Conservation (phyloP, 495 filamentous ascomycete species). For the Aspergillus bridgeri region DNA sequence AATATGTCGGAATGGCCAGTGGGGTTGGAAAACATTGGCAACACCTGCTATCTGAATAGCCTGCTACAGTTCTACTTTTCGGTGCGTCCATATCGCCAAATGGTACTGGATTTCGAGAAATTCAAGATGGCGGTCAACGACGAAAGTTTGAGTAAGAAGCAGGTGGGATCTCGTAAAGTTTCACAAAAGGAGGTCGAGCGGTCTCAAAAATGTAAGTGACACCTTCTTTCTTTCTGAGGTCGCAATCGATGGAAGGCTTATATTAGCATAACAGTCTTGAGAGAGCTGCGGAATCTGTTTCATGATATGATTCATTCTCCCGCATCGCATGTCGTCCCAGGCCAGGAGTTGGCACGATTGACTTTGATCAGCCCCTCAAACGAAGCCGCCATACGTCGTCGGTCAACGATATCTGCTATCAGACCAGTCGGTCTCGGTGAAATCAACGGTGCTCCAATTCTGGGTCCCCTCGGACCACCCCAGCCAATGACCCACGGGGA, state of each 20-base stretch:
- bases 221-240: not conserved
- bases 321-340: conserved; percentile 57
- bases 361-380: conserved; percentile 64
- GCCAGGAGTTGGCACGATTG: conserved; percentile 76
- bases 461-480: conserved; percentile 50
- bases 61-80: conserved; percentile 94
- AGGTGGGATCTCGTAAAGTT: conserved; percentile 62
- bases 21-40: conserved; percentile 88
- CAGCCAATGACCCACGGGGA: conserved; percentile 23
- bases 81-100: conserved; percentile 73
- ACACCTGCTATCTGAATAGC: conserved; percentile 98
- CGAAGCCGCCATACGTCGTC: conserved; percentile 54
- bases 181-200: conserved; percentile 59
- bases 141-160: conserved; percentile 55
- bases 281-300: conserved; percentile 72
- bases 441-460: conserved; percentile 48
- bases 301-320: conserved; percentile 60
- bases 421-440: conserved; percentile 45
- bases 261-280: conserved; percentile 50
- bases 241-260: conserved; percentile 4
- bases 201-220: conserved; percentile 65
- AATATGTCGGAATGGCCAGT: conserved; percentile 60
- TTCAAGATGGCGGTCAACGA: conserved; percentile 62
- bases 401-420: conserved; percentile 47
- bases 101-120: conserved; percentile 70